phyloP scores from a whole-genome alignment of 2,329 filamentous ascomycete genomes.

The Colletotrichum orbiculare region DNA sequence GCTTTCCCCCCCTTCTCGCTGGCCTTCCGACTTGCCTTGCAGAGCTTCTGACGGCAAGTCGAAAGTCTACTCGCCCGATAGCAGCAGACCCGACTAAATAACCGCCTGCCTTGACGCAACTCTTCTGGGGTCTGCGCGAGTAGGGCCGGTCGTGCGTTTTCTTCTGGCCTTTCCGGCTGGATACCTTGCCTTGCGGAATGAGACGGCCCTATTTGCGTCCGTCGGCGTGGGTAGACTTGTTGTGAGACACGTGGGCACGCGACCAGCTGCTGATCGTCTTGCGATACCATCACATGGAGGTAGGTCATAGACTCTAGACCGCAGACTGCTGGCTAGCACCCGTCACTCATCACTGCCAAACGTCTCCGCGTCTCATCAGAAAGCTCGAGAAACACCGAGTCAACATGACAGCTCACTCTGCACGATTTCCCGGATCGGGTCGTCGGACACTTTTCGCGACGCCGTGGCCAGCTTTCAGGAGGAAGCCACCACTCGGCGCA shows the following conservation, averaged over 20 bases:
- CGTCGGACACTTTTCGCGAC: background rate
- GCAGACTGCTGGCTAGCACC: no score
- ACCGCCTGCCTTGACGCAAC: no score
- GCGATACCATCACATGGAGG: constrained; percentile 27
- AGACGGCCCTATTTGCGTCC: constrained; percentile 6
- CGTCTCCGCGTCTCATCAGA: no score
- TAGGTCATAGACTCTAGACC: no score
- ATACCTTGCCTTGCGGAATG: constrained; percentile 1
- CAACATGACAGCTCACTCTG: constrained; percentile 5
- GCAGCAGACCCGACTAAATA: no score
- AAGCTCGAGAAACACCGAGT: background rate
- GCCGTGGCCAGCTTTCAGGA: constrained; percentile 2
- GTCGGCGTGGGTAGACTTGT: constrained; percentile 1
- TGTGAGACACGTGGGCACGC: constrained; percentile 34
- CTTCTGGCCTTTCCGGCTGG: no score
- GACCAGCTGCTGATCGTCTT: constrained; percentile 28
- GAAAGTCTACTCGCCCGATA: background rate
- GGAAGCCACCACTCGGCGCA: constrained; percentile 23
- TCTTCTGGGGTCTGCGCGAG: no score
- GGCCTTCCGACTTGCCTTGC: constrained; percentile 5
- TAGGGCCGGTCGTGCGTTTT: no score
- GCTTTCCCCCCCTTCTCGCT: constrained; percentile 8
- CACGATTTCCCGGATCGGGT: background rate
- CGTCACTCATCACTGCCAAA: no score
- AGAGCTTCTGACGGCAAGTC: constrained; percentile 18